Evolutionary conservation across 108 stramenopile species (phyloP), one percentile per base, ranked within the genome.

Genomic region (Pseudonitzschia pungens): DNA sequence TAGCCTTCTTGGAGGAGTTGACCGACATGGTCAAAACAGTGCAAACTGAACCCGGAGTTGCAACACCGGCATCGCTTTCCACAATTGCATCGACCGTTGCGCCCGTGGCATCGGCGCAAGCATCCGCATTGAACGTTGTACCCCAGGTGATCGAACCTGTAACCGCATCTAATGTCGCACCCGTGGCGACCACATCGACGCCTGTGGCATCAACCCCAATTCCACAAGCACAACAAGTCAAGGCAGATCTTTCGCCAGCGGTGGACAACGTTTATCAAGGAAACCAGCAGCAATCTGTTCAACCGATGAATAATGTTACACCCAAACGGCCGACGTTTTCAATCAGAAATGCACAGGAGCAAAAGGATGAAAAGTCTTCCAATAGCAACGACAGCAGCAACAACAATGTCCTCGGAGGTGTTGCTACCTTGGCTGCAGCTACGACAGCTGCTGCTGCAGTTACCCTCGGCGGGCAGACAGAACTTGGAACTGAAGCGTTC

Each of bases 1-100:
- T 67, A 24, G 65, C 65, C 22, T 67, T 67, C 44, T 51, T 67
- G 44, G 65, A 67, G 14, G 65, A 67, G 36, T 40, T 67, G 18
- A 67, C 65, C 12, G 65, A 22, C 15, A 67, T 50, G 43, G 45
- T 67, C 26, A 67, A 67, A 50, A 50, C 65, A 11, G n/a, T 20
- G 45, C 45, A 67, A 29, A 21, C 65, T 2, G 26, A 16, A 11
- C 41, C 21, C 21, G 32, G 5, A 29, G 60, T 24, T 55, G n/a
- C 54, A 10, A 4, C 54, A 55, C 54, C 54, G 21, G 21, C 54
- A 21, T 55, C 54, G 54, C 18, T 18, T 10, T 48, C 45, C 18
- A 48, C 18, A 11, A 4, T 20, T 55, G 54, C 22, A 24, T 55
- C 54, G 24, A 4, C 45, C 18, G 45, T 11, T 18, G 10, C 45